Evolutionary conservation across 768 basidiomycete species (phyloP).

Genomic region (Pleurotus citrinopileatus): DNA sequence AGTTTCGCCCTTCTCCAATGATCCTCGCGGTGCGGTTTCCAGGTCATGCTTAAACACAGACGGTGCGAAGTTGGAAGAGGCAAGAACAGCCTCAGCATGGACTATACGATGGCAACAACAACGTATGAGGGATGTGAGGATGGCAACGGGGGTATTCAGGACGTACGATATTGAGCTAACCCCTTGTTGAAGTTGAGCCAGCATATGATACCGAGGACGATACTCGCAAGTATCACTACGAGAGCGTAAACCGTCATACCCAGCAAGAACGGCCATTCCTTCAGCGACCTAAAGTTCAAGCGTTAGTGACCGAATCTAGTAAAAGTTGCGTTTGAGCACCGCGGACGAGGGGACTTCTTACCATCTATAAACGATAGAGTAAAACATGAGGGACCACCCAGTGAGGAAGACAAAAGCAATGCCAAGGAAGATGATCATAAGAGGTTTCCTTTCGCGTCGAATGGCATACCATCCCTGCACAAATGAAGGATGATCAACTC

Average conservation of each 20-base stretch:
- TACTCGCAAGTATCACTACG: slow-evolving; percentile 36
- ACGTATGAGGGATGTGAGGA: slow-evolving; percentile 13
- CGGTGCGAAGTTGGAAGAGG: slow-evolving; percentile 33
- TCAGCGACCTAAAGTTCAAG: slow-evolving; percentile 46
- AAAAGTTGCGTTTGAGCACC: background rate
- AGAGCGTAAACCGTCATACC: slow-evolving; percentile 44
- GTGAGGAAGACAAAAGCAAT: slow-evolving; percentile 34
- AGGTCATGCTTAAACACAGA: slow-evolving; percentile 34
- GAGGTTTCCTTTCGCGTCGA: slow-evolving; percentile 37
- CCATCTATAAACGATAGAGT: slow-evolving; percentile 44
- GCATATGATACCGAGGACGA: slow-evolving; percentile 46
- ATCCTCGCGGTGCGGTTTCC: slow-evolving; percentile 8
- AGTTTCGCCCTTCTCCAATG: slow-evolving; percentile 13
- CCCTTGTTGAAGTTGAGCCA: slow-evolving; percentile 53
- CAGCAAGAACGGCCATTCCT: slow-evolving; percentile 48
- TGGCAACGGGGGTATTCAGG: background rate
- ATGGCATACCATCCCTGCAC: slow-evolving; percentile 54
- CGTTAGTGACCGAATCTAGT: slow-evolving; percentile 12
- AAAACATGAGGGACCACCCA: slow-evolving; percentile 44
- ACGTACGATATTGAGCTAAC: slow-evolving; percentile 53
- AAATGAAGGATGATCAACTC: background rate
- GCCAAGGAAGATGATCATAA: slow-evolving; percentile 42
- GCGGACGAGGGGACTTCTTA: slow-evolving; percentile 14
- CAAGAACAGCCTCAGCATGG: slow-evolving; percentile 35
- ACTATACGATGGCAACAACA: slow-evolving; percentile 27